Percentiles rank a stretch among this genome's conserved stretches.
phyloP scores from a whole-genome alignment of 768 basidiomycete species.

The Lactarius pseudohatsudake region DNA sequence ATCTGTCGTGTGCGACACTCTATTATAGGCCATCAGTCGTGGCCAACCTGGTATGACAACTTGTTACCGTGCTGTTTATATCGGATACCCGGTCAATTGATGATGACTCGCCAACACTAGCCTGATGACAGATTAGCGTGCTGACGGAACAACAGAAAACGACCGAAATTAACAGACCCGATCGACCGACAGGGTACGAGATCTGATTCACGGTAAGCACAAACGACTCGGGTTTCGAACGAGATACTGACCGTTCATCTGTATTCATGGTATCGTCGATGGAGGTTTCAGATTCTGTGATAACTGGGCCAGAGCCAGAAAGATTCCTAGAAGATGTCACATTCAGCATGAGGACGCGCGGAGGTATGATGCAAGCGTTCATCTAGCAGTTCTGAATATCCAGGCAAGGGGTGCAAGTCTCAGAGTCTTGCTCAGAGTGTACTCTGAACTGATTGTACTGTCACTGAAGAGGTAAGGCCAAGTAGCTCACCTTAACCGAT shows the following conservation, averaged over 20 bases:
- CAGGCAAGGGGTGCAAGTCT: neutral
- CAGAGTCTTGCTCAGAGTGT: too few relatives aligned
- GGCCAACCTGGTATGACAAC: neutral
- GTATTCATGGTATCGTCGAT: neutral
- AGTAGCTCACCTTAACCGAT: neutral
- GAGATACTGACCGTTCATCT: neutral
- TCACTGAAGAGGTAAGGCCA: neutral
- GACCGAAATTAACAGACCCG: neutral
- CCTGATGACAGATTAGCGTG: neutral
- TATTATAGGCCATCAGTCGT: neutral
- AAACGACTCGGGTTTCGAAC: neutral
- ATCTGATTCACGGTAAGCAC: neutral
- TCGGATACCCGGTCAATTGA: neutral
- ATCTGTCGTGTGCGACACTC: neutral
- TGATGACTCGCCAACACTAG: constrained; percentile 1
- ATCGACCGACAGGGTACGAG: neutral
- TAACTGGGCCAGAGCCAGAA: neutral
- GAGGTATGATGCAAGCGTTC: neutral
- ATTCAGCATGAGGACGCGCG: neutral
- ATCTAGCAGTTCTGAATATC: neutral
- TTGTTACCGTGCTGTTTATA: neutral
- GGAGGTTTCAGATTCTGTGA: neutral
- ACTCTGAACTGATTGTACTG: neutral
- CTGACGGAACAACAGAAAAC: neutral
- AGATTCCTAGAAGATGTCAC: neutral